A percentile compares a stretch with the other conserved stretches of the same genome.
phyloP scores from a whole-genome alignment of 345 rosid species.

The Populus tremula region DNA sequence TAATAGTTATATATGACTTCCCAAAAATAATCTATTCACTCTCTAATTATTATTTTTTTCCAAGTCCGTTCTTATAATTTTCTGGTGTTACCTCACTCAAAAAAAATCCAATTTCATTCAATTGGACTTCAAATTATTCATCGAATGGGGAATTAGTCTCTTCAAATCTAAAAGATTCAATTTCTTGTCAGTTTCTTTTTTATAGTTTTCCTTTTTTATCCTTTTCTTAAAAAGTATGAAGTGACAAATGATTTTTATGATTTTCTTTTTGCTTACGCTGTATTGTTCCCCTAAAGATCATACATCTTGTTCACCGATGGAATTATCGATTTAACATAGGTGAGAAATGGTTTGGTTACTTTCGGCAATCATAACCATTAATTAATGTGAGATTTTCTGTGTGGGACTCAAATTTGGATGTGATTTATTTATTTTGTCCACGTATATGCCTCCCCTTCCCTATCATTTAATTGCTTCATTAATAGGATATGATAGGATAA shows the following conservation, averaged over 20 bases:
- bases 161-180: no score
- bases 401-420: background rate
- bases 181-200: no score
- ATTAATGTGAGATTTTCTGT: background rate
- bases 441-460: no score
- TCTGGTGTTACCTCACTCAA: no score
- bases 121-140: background rate
- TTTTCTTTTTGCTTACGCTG: background rate
- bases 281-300: background rate
- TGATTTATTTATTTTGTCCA: background rate
- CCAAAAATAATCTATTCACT: no score
- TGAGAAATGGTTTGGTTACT: background rate
- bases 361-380: background rate
- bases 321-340: background rate
- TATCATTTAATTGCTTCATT: no score
- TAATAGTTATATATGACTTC: no score
- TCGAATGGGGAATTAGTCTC: background rate
- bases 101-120: no score
- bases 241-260: background rate
- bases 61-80: no score
- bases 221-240: background rate
- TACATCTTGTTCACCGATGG: background rate
- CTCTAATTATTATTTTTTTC: no score
- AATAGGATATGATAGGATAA: no score
- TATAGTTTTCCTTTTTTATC: background rate